Evolutionary conservation across 257 asterid genomes (phyloP), one percentile per base, ranked within the genome.

Genomic region (Nicotiana otophora): DNA sequence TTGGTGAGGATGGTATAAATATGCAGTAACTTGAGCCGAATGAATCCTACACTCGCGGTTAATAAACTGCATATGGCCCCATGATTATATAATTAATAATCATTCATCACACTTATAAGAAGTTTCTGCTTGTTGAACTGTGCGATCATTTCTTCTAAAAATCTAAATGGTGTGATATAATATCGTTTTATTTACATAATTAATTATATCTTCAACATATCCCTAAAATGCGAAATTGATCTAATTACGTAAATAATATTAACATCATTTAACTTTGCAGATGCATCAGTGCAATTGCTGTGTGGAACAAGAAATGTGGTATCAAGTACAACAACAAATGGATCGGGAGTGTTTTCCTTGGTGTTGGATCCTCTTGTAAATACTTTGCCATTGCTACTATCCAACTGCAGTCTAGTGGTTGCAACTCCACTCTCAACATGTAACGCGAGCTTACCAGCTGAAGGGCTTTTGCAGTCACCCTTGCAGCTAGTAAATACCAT

Each of bases 361-460:
- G 5, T 36, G 17, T 60, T 86, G 42, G 53, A 83, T 31, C 86
- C 87, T 26, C 9, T 86, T 36, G 60, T 66, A 72, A 8, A 11
- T 1, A 0, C 83, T 4, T 51, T 88, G 5, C 81, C 83, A 14
- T 42, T 88, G 1, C 30, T 86, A 19, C 16, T 83, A 0, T 20
- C 86, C 36, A 80, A 69, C 30, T 88, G 91, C 88, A 61, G 23
- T 66, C 19, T 88, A 2, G 87, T 75, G 16, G 86, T 86, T 31
- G 42, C 28, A 36, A 88, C 88, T 39, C 91, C 91, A 19, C 83
- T 83, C 58, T 77, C 89, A 30, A 85, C 86, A 15, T 86, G 91
- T 85, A 83, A 86, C 62, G 76, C 82, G 9, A 82, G 10, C 66
- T 83, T 86, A 48, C 88, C 89, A 5, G 77, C 87, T 4, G 17